Base-by-base conservation (phyloP, 768 basidiomycete genomes). In the Suillus subaureus region DNA sequence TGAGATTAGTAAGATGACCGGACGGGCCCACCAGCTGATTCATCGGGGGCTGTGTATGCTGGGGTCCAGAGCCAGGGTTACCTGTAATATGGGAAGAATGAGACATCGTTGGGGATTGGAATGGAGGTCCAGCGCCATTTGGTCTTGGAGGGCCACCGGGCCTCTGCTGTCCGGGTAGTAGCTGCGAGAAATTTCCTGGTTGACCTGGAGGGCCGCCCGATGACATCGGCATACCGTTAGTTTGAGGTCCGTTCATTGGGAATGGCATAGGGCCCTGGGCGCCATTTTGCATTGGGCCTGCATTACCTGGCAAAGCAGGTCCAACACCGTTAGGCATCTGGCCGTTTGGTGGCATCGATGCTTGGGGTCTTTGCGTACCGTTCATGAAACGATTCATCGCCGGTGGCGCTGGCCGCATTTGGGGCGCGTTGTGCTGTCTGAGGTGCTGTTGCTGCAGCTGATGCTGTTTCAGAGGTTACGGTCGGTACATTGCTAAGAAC, bases 51-150 rank as follows among this genome's bases (percentile, higher is more conserved):
- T 72, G 78, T 47, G 72, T 78, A 55, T 80, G 75, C 68, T 74
- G 70, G 8, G 69, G 74, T 58, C 69, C 77, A 33, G 76, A 76
- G 28, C 70, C 73, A 4, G 73, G 16, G 33, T 78, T 80, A 9
- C 71, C 76, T 9, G 72, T 73, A 55, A 83, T 83, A 67, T 87
- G 87, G 0, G 87, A 84, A 4, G 88, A 88, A 61, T 85, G 83
- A 2, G 87, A 80, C 76, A 90, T 87, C 2, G 84, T 88, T 5
- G 89, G 89, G 26, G 88, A 89, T 49, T 83, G 87, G 74, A 87
- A 90, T 11, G 85, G 84, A 64, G 77, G 70, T 16, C 77, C 67
- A 4, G 67, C 74, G 16, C 83, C 86, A 63, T 84, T 84, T 23
- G 82, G 79, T 4, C 71, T 75, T 66, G 77, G 84, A 18, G 75